Conservation (phyloP, 2,329 filamentous ascomycete species). For the Xylariaceae sp. region DNA sequence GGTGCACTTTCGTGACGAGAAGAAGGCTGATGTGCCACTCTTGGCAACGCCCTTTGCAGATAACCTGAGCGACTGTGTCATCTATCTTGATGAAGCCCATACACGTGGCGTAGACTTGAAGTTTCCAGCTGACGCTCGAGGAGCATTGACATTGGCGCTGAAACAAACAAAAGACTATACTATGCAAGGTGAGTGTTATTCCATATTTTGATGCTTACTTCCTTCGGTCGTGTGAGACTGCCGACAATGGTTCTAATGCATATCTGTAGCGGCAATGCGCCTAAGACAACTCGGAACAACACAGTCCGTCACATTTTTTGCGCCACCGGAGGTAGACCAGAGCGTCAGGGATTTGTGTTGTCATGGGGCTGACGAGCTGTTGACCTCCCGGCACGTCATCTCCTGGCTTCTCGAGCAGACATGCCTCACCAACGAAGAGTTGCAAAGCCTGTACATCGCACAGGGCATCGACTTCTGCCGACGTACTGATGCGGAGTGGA, state of each 20-base stretch:
- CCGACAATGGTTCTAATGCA: neutral
- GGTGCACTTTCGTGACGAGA: conserved; percentile 36
- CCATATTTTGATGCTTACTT: neutral
- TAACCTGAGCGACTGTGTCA: conserved; percentile 31
- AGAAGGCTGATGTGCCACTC: conserved; percentile 36
- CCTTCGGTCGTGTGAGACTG: neutral
- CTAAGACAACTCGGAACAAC: conserved; percentile 52
- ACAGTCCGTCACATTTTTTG: conserved; percentile 52
- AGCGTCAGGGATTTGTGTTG: conserved; percentile 48
- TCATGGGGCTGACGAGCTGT: conserved; percentile 18
- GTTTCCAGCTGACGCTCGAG: conserved; percentile 42
- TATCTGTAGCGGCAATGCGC: conserved; percentile 56
- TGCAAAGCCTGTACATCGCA: conserved; percentile 52
- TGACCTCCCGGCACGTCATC: conserved; percentile 46
- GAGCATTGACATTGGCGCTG: conserved; percentile 51
- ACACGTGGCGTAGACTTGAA: conserved; percentile 57
- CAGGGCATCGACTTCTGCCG: conserved; percentile 59
- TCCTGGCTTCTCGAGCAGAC: conserved; percentile 61
- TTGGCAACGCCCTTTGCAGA: conserved; percentile 50
- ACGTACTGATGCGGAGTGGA: conserved; percentile 44
- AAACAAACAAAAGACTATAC: conserved; percentile 55
- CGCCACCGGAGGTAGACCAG: conserved; percentile 56
- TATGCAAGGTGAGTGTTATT: conserved; percentile 43
- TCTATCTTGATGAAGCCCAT: conserved; percentile 55
- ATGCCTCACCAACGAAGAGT: conserved; percentile 53